A percentile compares a stretch with the other conserved stretches of the same genome.
Conservation (phyloP, 202 grass and related monocot genomes). For the Panicum hallii region DNA sequence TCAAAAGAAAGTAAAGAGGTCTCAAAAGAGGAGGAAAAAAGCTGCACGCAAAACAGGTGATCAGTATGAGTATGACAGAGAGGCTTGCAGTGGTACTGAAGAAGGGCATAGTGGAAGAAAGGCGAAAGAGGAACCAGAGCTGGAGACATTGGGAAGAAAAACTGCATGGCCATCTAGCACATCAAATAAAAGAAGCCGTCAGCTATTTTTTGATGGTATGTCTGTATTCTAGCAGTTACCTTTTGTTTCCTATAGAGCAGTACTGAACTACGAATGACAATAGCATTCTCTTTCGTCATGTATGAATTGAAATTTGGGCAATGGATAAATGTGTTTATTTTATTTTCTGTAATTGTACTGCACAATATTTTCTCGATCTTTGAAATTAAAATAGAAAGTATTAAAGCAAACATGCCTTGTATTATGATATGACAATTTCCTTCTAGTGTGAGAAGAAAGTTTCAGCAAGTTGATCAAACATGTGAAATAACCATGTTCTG, state of each 20-base stretch:
- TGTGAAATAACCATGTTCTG: conserved; percentile 9
- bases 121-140: conserved; percentile 67
- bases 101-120: conserved; percentile 73
- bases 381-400: conserved; percentile 10
- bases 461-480: conserved; percentile 18
- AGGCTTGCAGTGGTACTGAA: conserved; percentile 97
- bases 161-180: conserved; percentile 63
- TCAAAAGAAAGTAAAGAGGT: conserved; percentile 69
- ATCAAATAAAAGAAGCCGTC: conserved; percentile 81
- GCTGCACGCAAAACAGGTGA: conserved; percentile 45
- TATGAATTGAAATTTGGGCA: conserved; percentile 15
- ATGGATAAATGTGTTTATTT: conserved; percentile 16
- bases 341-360: conserved; percentile 17
- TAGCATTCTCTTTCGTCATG: conserved; percentile 5
- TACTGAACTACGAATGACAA: conserved; percentile 19
- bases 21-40: conserved; percentile 71
- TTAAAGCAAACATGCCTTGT: conserved; percentile 14
- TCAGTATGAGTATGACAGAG: conserved; percentile 82
- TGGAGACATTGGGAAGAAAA: conserved; percentile 60
- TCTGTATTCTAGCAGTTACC: conserved; percentile 8
- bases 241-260: conserved; percentile 34
- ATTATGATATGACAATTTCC: conserved; percentile 22
- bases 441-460: neutral
- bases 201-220: conserved; percentile 82
- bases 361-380: conserved; percentile 35